These are phyloP conservation scores for Gossypium arboreum DNA, from an alignment of 345 rosid species.

Conservation along the genomic window DNA sequence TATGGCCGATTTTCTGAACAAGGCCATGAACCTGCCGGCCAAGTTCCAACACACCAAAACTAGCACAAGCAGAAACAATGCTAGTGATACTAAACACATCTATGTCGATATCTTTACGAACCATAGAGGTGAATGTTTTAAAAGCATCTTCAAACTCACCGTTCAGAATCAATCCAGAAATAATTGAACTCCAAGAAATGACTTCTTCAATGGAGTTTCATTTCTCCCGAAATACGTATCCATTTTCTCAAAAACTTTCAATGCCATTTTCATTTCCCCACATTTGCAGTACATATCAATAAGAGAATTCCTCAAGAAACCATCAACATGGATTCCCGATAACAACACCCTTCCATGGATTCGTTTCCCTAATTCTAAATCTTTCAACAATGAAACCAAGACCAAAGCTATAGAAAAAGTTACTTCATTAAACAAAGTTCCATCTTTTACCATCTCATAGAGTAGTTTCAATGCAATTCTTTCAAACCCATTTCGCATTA, in stretches of 20 bases:
- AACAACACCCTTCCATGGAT: constrained; percentile 37
- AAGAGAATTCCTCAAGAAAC: constrained; percentile 42
- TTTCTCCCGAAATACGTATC: constrained; percentile 14
- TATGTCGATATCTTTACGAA: constrained; percentile 23
- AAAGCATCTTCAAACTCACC: constrained; percentile 37
- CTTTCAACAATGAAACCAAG: constrained; percentile 33
- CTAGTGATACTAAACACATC: constrained; percentile 47
- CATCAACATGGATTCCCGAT: constrained; percentile 25
- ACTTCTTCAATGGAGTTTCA: constrained; percentile 19
- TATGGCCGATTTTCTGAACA: constrained; percentile 41
- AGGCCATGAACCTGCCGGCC: constrained; percentile 47
- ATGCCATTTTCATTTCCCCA: constrained; percentile 37
- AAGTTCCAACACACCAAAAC: constrained; percentile 29
- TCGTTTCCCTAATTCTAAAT: constrained; percentile 37
- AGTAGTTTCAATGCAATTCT: constrained; percentile 38
- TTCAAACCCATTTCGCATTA: constrained; percentile 34
- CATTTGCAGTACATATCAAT: constrained; percentile 51
- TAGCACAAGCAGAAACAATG: constrained; percentile 46
- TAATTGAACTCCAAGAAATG: constrained; percentile 42
- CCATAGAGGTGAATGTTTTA: constrained; percentile 32
- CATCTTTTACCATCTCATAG: constrained; percentile 34
- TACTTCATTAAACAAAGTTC: constrained; percentile 27
- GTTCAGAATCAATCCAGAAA: constrained; percentile 49
- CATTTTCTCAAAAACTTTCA: constrained; percentile 15
- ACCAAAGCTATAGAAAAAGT: constrained; percentile 46